These are phyloP conservation scores for Hippophae tibetana DNA, from an alignment of 306 rosid species.

Conservation along the genomic window DNA sequence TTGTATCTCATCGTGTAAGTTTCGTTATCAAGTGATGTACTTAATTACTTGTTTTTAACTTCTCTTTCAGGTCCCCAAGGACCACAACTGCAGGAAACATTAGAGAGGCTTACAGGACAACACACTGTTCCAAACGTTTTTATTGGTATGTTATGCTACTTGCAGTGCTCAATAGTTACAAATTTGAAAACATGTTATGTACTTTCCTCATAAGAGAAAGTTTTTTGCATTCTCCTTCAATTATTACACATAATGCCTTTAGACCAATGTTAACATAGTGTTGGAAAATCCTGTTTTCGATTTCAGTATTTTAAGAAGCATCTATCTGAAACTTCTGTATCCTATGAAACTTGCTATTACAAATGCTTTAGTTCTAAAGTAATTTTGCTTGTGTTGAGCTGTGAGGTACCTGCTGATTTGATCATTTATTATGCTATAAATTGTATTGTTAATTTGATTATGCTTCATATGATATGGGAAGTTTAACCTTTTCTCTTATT, in stretches of 20 bases:
- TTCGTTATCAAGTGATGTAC: neutral
- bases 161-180: neutral
- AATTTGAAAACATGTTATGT: neutral
- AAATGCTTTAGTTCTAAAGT: neutral
- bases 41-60: neutral
- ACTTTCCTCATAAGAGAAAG: neutral
- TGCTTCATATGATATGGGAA: constrained; percentile 15
- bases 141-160: constrained; percentile 42
- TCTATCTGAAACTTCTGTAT: too few species aligned
- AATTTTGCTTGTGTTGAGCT: neutral
- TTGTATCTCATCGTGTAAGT: neutral
- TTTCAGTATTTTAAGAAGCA: too few species aligned
- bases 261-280: too few species aligned
- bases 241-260: too few species aligned
- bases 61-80: constrained; percentile 76
- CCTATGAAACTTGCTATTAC: too few species aligned
- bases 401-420: neutral
- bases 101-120: constrained; percentile 91
- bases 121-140: constrained; percentile 97
- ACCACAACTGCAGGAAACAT: constrained; percentile 74
- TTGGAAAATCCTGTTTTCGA: too few species aligned
- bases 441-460: neutral
- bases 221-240: too few species aligned
- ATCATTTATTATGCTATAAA: too few species aligned
- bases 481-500: constrained; percentile 17